Evolutionary conservation across 2,329 filamentous ascomycete genomes (phyloP), one percentile per base, ranked within the genome.

Genomic region (Phaeosphaeriaceae sp.): DNA sequence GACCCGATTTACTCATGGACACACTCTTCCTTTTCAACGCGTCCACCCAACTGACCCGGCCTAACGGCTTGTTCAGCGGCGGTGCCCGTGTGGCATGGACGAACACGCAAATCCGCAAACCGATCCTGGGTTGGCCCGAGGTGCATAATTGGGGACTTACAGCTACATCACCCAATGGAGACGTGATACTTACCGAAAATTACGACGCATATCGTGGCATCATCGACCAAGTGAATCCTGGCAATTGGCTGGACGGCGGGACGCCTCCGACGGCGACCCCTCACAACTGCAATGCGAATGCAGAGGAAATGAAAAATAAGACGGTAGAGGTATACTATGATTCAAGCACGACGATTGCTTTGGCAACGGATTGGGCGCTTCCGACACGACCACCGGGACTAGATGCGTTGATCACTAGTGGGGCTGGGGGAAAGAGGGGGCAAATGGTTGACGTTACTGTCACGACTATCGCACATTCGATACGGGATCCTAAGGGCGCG

Each of bases 381-480:
- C 63, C 63, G 10, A 60, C 63, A 11, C 30, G 60, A 10, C 63
- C 60, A 8, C 3, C 55, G 3, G 56, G 55, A 3, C 15, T 65
- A 17, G 54, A 63, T 52, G 59, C 54, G 21, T 17, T 65, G 22
- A 59, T 65, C n/a, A 63, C 55, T 1, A 58, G 23, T 17, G 63
- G 60, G 15, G 57, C 40, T 1, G 19, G n/a, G 9, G 63, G 60
- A 22, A 56, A 43, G 21, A 59, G 55, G 35, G 63, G 63, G 1
- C 52, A 61, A 17, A 65, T 65, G 63, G 63, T 65, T 0, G 63
- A 65, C 49, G 63, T 65, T 1, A 53, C 52, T 5, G 30, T 63
- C 10, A 65, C 63, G 5, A 60, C 52, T 1, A 43, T 65, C 17
- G 54, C 30, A 10, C 35, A 60, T 26, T 35, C 35, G 23, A 47